These are phyloP conservation scores for Glaciozyma antarctica DNA, from an alignment of 768 basidiomycete genomes.

Conservation along the genomic window DNA sequence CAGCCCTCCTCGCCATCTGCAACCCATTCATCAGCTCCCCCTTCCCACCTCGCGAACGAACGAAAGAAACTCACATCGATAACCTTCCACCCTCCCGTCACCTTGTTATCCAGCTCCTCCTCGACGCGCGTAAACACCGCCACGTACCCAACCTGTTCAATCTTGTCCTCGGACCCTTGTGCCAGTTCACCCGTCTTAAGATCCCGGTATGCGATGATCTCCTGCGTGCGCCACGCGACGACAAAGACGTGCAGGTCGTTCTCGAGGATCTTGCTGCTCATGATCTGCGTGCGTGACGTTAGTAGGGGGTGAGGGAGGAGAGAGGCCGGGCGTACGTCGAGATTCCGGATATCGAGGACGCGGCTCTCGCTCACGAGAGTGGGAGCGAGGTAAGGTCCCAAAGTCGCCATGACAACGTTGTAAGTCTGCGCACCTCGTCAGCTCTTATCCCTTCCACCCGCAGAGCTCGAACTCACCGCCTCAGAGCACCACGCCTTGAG, in stretches of 20 bases:
- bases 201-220: constrained; percentile 82
- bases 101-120: constrained; percentile 77
- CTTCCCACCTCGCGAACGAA: not conserved
- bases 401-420: constrained; percentile 95
- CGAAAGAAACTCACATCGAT: constrained; percentile 57
- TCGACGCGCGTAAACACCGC: constrained; percentile 81
- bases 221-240: constrained; percentile 85
- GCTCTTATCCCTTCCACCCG: not conserved
- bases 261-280: constrained; percentile 79
- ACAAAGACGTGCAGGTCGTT: constrained; percentile 80
- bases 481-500: constrained; percentile 88
- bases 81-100: constrained; percentile 97
- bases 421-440: constrained; percentile 57
- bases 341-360: constrained; percentile 91
- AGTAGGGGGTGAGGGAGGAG: not conserved
- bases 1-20: not conserved
- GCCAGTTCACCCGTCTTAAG: constrained; percentile 76
- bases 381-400: constrained; percentile 84
- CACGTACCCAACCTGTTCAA: constrained; percentile 87
- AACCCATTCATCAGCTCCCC: not conserved
- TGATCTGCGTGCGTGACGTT: constrained; percentile 47
- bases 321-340: constrained; percentile 58
- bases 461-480: constrained; percentile 54
- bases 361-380: constrained; percentile 87
- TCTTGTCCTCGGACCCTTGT: constrained; percentile 78